Conservation (phyloP, 345 rosid genomes). For the Salix udensis region DNA sequence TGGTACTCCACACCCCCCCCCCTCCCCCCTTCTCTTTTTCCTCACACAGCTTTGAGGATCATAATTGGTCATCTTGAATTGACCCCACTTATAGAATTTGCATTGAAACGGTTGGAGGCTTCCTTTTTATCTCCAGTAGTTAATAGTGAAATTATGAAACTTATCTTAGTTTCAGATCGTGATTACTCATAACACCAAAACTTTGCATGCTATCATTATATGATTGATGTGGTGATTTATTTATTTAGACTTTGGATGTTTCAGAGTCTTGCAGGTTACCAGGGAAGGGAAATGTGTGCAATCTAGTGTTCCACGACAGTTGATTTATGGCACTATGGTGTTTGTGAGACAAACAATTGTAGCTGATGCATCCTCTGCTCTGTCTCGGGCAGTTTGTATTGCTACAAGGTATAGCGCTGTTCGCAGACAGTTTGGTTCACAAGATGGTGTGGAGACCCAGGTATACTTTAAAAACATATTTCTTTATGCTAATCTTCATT, state of each 20-base stretch:
- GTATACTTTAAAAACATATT: slow-evolving; percentile 28
- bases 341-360: slow-evolving; percentile 84
- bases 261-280: slow-evolving; percentile 85
- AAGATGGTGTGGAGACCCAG: slow-evolving; percentile 77
- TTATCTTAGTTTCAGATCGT: background rate
- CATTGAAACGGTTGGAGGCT: background rate
- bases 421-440: slow-evolving; percentile 91
- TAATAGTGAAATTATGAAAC: background rate
- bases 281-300: slow-evolving; percentile 75
- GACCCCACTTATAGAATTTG: background rate
- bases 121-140: background rate
- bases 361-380: slow-evolving; percentile 75
- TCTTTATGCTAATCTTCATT: background rate
- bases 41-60: background rate
- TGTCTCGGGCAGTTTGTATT: slow-evolving; percentile 90
- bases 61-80: slow-evolving; percentile 2
- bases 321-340: slow-evolving; percentile 96
- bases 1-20: slow-evolving; percentile 15
- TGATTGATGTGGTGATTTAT: no score
- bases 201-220: background rate
- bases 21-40: slow-evolving; percentile 10
- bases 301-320: slow-evolving; percentile 85
- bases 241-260: slow-evolving; percentile 24
- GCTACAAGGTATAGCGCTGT: slow-evolving; percentile 97
- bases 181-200: background rate